A percentile compares a stretch with the other conserved stretches of the same genome.
These are phyloP conservation scores for Tricholoma saponaceum DNA, from an alignment of 768 basidiomycete species.

Conservation along the genomic window DNA sequence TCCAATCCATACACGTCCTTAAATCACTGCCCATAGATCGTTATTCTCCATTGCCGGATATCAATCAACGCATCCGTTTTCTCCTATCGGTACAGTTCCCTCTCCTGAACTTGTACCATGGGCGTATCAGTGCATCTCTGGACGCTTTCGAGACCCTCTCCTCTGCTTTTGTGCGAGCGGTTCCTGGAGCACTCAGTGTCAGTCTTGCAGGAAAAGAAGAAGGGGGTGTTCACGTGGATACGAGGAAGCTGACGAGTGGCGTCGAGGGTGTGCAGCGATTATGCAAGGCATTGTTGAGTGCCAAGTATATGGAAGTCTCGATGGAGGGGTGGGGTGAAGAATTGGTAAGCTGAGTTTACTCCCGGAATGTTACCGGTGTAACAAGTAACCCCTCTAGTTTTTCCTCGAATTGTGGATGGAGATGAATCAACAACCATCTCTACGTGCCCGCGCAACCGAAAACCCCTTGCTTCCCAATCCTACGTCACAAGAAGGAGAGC, in stretches of 20 bases:
- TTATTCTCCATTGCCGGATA: slow-evolving; percentile 81
- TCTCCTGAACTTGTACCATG: slow-evolving; percentile 70
- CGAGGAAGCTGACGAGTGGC: slow-evolving; percentile 71
- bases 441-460: slow-evolving; percentile 51
- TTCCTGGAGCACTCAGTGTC: slow-evolving; percentile 84
- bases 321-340: slow-evolving; percentile 90
- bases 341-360: slow-evolving; percentile 45
- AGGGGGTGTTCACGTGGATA: slow-evolving; percentile 43
- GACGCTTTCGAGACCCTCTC: slow-evolving; percentile 94
- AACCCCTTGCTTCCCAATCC: slow-evolving; percentile 50
- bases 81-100: slow-evolving; percentile 84
- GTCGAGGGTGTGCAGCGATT: slow-evolving; percentile 79
- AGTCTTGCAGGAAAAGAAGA: slow-evolving; percentile 44
- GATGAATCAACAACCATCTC: slow-evolving; percentile 55
- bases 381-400: slow-evolving; percentile 48
- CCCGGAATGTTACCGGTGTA: neutral
- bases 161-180: slow-evolving; percentile 81
- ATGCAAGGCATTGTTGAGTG: slow-evolving; percentile 82
- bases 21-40: slow-evolving; percentile 55
- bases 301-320: slow-evolving; percentile 63
- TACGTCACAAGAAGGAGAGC: slow-evolving; percentile 24
- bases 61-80: slow-evolving; percentile 77
- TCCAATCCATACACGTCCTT: neutral
- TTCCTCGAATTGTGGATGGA: slow-evolving; percentile 90
- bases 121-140: slow-evolving; percentile 75